These are phyloP conservation scores for Nicotiana sylvestris DNA, from an alignment of 257 asterid genomes.

Conservation along the genomic window DNA sequence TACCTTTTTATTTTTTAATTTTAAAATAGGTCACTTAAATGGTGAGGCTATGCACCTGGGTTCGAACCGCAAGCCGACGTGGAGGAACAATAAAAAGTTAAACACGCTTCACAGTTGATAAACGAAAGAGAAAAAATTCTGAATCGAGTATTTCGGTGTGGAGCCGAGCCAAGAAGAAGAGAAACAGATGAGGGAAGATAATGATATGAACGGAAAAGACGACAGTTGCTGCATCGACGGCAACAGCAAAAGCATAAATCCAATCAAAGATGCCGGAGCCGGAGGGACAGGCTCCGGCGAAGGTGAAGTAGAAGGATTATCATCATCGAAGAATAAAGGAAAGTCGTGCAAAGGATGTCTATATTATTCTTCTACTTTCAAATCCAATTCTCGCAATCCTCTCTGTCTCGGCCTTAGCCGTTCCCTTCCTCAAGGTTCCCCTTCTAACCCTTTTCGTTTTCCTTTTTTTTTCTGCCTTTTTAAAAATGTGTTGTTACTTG, in stretches of 20 bases:
- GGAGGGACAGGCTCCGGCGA: not conserved
- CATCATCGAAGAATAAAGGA: constrained; percentile 31
- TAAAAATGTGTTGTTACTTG: not conserved
- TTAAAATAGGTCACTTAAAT: too few relatives aligned
- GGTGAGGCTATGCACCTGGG: not conserved
- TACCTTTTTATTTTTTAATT: too few relatives aligned
- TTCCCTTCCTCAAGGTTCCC: constrained; percentile 65
- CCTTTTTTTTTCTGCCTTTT: not conserved
- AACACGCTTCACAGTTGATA: not conserved
- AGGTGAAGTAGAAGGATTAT: constrained; percentile 9
- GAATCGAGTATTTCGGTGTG: not conserved
- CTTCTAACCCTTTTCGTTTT: not conserved
- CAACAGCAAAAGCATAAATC: constrained; percentile 19
- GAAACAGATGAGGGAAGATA: not conserved
- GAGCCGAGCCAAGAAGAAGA: not conserved
- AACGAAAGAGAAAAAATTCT: not conserved
- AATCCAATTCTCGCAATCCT: constrained; percentile 66
- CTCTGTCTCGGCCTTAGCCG: constrained; percentile 78
- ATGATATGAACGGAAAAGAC: not conserved
- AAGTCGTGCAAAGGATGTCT: constrained; percentile 83
- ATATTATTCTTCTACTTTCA: constrained; percentile 63
- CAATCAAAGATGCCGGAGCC: constrained; percentile 9
- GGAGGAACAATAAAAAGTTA: not conserved
- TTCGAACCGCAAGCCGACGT: not conserved
- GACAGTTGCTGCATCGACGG: constrained; percentile 7